These are phyloP conservation scores for Apiospora malaysiana DNA, from an alignment of 2,329 filamentous ascomycete species.

Conservation along the genomic window DNA sequence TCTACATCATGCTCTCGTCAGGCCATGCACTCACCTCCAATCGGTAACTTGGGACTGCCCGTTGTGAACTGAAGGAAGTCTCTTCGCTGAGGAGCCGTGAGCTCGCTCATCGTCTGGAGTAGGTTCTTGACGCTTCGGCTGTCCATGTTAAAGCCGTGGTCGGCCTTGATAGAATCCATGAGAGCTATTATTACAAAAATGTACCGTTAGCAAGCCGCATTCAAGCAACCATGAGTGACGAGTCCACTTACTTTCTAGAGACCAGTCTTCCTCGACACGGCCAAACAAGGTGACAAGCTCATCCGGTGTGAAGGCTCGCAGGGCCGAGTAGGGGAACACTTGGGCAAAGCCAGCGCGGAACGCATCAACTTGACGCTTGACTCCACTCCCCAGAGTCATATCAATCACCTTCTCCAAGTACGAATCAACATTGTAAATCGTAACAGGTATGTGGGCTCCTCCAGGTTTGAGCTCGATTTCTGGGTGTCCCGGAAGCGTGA, in stretches of 20 bases:
- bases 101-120: slow-evolving; percentile 91
- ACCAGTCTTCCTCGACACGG: slow-evolving; percentile 93
- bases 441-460: slow-evolving; percentile 77
- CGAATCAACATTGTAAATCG: slow-evolving; percentile 86
- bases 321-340: slow-evolving; percentile 92
- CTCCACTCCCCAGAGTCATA: slow-evolving; percentile 86
- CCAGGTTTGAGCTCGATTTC: slow-evolving; percentile 80
- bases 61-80: slow-evolving; percentile 98
- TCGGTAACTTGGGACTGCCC: slow-evolving; percentile 95
- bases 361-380: slow-evolving; percentile 86
- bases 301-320: slow-evolving; percentile 92
- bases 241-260: slow-evolving; percentile 80
- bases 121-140: slow-evolving; percentile 94
- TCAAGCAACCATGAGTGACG: not conserved
- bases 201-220: not conserved
- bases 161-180: slow-evolving; percentile 98
- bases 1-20: not conserved
- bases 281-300: slow-evolving; percentile 96
- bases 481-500: slow-evolving; percentile 91
- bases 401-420: slow-evolving; percentile 93
- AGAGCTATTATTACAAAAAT: slow-evolving; percentile 62
- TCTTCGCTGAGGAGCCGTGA: slow-evolving; percentile 75
- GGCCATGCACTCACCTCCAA: slow-evolving; percentile 75
- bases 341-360: slow-evolving; percentile 92
- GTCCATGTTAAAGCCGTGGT: slow-evolving; percentile 98